Base-by-base conservation (phyloP, 2,329 filamentous ascomycete species). In the Cadophora sp. region DNA sequence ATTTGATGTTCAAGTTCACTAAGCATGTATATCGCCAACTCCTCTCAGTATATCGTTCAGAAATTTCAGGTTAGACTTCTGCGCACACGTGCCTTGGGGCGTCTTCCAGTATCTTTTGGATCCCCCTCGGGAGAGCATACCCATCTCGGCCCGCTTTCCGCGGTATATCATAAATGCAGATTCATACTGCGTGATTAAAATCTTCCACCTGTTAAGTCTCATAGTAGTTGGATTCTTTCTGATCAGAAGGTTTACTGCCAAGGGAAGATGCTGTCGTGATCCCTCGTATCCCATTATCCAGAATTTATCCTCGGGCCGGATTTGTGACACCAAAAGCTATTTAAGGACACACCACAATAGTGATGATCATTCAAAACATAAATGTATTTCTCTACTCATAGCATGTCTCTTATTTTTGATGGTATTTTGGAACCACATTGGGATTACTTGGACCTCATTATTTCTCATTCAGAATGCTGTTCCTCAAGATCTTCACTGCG, bases 301-400 rank as follows among this genome's bases (percentile, higher is more conserved):
- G 34, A 59, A n/a, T 59, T 59, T 59, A 59, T 16, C 55, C 55
- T 59, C 55, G 55, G 55, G 31, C 55, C 55, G 55, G 29, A 40
- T 24, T 16, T 16, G 27, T 27, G 51, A 19, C 5, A 55, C 51
- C 4, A 19, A 31, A 40, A 40, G n/a, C 19, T 22, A 26, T 59
- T 59, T 59, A 6, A 24, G 34, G 31, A 40, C n/a, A 59, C 29
- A 37, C 12, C n/a, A 34, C 16, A n/a, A 46, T 46, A 6, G 16
- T 9, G 3, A 40, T 14, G 14, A 40, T 40, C 6, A 40, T 40
- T 40, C 37, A 40, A 14, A 40, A 40, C 37, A 14, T 14, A 40
- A 40, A 40, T 40, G 14, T 9, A 40, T 3, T 12, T 16, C 3
- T 40, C 37, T 40, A 3, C 3, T 40, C 37, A 40, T 9, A 40